Base-by-base conservation (phyloP, 2,329 filamentous ascomycete species). In the Microsporum ferrugineum region DNA sequence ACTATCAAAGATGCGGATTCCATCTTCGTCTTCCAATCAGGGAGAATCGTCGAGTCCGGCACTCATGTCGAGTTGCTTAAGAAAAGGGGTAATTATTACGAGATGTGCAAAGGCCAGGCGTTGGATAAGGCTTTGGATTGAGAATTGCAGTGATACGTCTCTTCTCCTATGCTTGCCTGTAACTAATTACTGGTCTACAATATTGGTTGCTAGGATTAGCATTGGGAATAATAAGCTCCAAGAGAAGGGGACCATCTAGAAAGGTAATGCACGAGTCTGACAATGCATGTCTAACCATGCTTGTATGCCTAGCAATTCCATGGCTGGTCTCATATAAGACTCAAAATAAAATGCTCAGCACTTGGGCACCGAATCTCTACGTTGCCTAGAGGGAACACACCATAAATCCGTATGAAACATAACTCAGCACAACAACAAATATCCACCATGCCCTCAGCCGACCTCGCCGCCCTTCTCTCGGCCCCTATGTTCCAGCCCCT, bases 1-100 rank as follows among this genome's bases (percentile, higher is more conserved):
- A 91, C 86, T 27, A 84, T 88, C 39, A 86, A 88, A 69, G 86
- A 90, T 66, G 88, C 88, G 1, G 86, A 94, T 70, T 78, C 87
- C 14, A 92, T 92, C 57, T 90, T 88, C 67, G 86, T 92, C 6
- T 82, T 94, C 47, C 87, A 88, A 38, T 80, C 83, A 62, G 86
- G 88, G 10, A 81, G 70, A 38, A 80, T 87, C 57, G 77, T 83
- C 2, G 84, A 88, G 68, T 73, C 76, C 60, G 85, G 87, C n/a
- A 79, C 79, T 23, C 84, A 88, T 68, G 12, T 31, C 45, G 45
- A 49, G 27, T 12, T 49, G 3, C 3, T 31, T 29, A 5, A 29
- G 8, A 49, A 33, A 49, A 49, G 14, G 45, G 45, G 45, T 12
- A 7, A 49, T 49, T 49, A 49, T 49, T 49, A 49, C 27, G 27